Evolutionary conservation across 73 alveolate species (phyloP), one percentile per base, ranked within the genome.

Genomic region (Tetrahymena thermophila): DNA sequence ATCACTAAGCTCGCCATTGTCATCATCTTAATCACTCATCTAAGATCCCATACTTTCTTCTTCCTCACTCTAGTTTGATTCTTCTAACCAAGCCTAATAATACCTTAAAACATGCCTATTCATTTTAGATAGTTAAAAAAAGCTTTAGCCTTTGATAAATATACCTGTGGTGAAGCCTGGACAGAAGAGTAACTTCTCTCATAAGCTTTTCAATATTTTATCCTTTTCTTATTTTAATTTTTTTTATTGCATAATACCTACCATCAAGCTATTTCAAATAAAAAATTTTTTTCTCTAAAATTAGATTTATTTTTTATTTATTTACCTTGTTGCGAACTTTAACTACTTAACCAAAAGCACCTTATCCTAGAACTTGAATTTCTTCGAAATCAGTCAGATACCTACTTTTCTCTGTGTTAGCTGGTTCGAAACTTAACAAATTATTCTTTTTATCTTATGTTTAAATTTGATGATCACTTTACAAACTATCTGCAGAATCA

Each of bases 81-180:
- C 97, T 85, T 95, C 97, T 25, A 95, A 55, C 97, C 97, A 95
- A n/a, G 97, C 97, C 43, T 95, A 56, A 44, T 89, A 95, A 35
- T 95, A 95, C 43, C 97, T 17, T 43, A 95, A 50, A 21, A 95
- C 97, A 95, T 95, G 84, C 83, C 89, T 71, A 28, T 28, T 71
- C 0, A 2, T 71, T 71, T 28, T 2, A 71, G 31, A 71, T 17
- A 4, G 35, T 28, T 25, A 71, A 19, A 10, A 71, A 0, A 19
- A 71, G 13, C 2, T 17, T 23, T 71, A 23, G 3, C 25, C n/a
- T 19, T 13, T 28, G 35, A 28, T n/a, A 71, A 4, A 0, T 5
- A 5, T 71, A 71, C 89, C 97, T 42, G 43, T 95, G 97, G 89
- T 95, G 97, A 21, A 95, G 56, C 35, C 94, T 89, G 35, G 95